These are phyloP conservation scores for Spathaspora girioi DNA, from an alignment of 805 yeast genomes.

Conservation along the genomic window DNA sequence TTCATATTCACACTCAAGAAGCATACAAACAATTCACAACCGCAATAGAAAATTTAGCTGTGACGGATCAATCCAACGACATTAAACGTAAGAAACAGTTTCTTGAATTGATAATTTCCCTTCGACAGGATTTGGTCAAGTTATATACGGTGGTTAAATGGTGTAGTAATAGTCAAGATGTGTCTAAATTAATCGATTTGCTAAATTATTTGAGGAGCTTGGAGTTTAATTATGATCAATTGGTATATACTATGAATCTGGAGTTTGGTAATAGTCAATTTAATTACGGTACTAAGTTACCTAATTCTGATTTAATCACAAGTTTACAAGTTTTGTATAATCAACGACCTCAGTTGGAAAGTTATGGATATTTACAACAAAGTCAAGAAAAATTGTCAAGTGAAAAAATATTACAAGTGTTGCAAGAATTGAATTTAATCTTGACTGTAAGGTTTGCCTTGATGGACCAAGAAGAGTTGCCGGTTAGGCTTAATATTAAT, in stretches of 20 bases:
- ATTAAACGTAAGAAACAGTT: slow-evolving; percentile 63
- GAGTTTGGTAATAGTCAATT: slow-evolving; percentile 56
- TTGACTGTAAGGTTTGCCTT: slow-evolving; percentile 74
- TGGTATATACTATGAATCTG: slow-evolving; percentile 65
- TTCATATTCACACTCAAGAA: slow-evolving; percentile 56
- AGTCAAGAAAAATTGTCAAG: background rate
- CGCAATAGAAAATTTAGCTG: slow-evolving; percentile 56
- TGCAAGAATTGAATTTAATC: slow-evolving; percentile 67
- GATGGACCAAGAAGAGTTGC: slow-evolving; percentile 47
- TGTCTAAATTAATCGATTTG: slow-evolving; percentile 76
- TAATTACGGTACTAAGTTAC: slow-evolving; percentile 70
- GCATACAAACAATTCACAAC: slow-evolving; percentile 62
- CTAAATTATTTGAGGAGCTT: slow-evolving; percentile 85
- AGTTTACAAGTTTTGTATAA: slow-evolving; percentile 78
- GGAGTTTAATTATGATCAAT: slow-evolving; percentile 57
- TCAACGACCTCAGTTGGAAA: slow-evolving; percentile 73
- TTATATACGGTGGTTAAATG: slow-evolving; percentile 85
- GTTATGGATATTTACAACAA: slow-evolving; percentile 29
- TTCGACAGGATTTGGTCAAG: slow-evolving; percentile 82
- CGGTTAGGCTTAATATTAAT: slow-evolving; percentile 52
- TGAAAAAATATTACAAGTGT: slow-evolving; percentile 52
- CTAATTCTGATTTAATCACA: slow-evolving; percentile 86
- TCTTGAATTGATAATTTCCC: slow-evolving; percentile 60
- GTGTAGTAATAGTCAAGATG: slow-evolving; percentile 71
- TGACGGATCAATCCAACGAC: slow-evolving; percentile 45